Evolutionary conservation across 2,329 filamentous ascomycete genomes (phyloP), one percentile per base, ranked within the genome.

Genomic region (Cladorrhinum sp.): DNA sequence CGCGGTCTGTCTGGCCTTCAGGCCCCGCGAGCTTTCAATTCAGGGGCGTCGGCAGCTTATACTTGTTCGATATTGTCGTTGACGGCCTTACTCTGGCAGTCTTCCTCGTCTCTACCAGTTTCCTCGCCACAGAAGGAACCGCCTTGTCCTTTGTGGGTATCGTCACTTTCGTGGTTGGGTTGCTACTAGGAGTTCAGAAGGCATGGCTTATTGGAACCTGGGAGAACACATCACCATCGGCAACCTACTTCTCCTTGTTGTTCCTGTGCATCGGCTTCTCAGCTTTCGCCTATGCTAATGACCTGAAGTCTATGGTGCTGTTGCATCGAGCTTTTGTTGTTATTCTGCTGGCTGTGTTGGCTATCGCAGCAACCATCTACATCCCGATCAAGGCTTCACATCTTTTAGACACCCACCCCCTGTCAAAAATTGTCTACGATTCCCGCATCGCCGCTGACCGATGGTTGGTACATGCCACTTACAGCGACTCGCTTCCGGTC

Each of bases 391-490:
- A 71, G 59, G 69, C 60, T 24, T 73, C 68, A 14, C 55, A 58
- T 52, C 64, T 57, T 58, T 65, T 66, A 61, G 73, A 54, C 16
- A 67, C 67, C 1, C 82, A 85, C 57, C 80, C 82, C 0, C 69
- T 85, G 33, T 75, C 77, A 51, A 77, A 77, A 3, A 71, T 83
- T 12, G 76, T 85, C 12, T 84, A 81, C 65, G 75, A 77, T 39
- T 75, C 76, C 2, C 75, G 80, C 23, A 74, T 80, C 21, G 75
- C 75, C 23, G 75, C 79, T 6, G 77, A 81, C 64, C 76, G 79
- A 8, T 86, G 82, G 82, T 68, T 81, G 7, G 70, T 76, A 7
- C 72, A 78, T 53, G 82, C 78, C 1, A 74, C 74, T 1, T 74
- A 76, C 14, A 85, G 82, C 66, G 74, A 74, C 10, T 81, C 75